These are phyloP conservation scores for Filobasidium wieringae DNA, from an alignment of 768 basidiomycete species.

Conservation along the genomic window DNA sequence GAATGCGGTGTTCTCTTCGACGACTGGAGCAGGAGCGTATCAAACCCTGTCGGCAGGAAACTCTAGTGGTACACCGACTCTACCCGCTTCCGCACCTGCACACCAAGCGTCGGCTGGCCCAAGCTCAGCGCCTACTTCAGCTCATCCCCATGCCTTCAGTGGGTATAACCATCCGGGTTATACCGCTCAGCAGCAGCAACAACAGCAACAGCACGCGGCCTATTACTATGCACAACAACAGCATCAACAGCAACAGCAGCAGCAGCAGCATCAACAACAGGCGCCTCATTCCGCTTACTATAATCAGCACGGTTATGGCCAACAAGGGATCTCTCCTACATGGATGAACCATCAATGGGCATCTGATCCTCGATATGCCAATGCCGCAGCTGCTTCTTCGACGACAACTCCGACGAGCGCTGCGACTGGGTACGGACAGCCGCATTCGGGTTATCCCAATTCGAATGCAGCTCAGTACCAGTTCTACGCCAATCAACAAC, in stretches of 20 bases:
- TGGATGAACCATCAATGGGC: conserved; percentile 1
- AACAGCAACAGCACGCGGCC: conserved; percentile 10
- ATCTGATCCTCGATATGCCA: not conserved
- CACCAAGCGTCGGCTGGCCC: conserved; percentile 4
- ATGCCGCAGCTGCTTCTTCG: not conserved
- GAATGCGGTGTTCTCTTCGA: not conserved
- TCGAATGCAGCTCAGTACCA: not conserved
- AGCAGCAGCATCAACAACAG: conserved; percentile 1
- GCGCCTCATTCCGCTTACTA: not conserved
- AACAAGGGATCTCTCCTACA: not conserved
- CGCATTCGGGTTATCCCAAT: not conserved
- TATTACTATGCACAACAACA: conserved; percentile 17
- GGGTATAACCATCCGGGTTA: conserved; percentile 3
- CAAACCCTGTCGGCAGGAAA: not conserved
- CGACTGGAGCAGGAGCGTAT: not conserved
- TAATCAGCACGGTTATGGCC: not conserved
- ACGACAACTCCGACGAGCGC: not conserved
- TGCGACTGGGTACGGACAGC: not conserved
- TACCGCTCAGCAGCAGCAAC: not conserved
- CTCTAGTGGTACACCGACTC: not conserved
- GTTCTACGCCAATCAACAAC: conserved; percentile 14
- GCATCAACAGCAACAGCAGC: conserved; percentile 13
- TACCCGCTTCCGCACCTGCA: conserved; percentile 19
- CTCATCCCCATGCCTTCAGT: conserved; percentile 9
- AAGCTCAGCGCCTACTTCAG: too few relatives aligned